Conservation (phyloP, 2,329 filamentous ascomycete genomes). For the Fusarium stilboides region DNA sequence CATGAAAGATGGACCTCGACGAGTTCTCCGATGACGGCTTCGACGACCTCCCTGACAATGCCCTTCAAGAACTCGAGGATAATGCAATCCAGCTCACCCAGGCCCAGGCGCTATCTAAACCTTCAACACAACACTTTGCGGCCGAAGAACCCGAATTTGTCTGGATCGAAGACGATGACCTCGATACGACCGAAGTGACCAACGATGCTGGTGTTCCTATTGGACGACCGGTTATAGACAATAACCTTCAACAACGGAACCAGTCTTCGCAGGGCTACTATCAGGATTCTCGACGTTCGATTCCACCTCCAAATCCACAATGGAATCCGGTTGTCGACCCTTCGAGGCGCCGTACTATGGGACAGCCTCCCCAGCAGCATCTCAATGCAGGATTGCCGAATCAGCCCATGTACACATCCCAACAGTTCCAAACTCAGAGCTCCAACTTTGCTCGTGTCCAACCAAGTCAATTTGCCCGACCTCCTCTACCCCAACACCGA, state of each 20-base stretch:
- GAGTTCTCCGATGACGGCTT: conserved; percentile 76
- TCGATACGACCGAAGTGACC: conserved; percentile 71
- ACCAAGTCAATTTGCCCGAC: conserved; percentile 61
- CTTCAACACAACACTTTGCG: conserved; percentile 42
- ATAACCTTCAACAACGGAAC: conserved; percentile 54
- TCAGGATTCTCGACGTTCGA: conserved; percentile 45
- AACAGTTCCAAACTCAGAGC: conserved; percentile 52
- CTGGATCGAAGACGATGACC: conserved; percentile 69
- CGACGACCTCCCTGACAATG: conserved; percentile 71
- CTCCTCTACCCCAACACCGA: conserved; percentile 50
- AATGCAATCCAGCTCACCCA: conserved; percentile 75
- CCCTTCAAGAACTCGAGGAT: conserved; percentile 74
- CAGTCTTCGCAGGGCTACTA: conserved; percentile 46
- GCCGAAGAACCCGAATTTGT: conserved; percentile 57
- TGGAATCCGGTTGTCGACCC: conserved; percentile 57
- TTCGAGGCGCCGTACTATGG: conserved; percentile 37
- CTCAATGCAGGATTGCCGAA: conserved; percentile 33
- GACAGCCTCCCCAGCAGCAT: conserved; percentile 35
- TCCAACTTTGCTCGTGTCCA: conserved; percentile 52
- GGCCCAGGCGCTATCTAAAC: conserved; percentile 46
- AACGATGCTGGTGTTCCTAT: conserved; percentile 62
- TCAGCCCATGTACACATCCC: conserved; percentile 50
- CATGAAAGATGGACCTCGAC: conserved; percentile 61
- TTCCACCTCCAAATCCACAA: conserved; percentile 56
- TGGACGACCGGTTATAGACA: conserved; percentile 56